Evolutionary conservation across 768 basidiomycete genomes (phyloP), one percentile per base, ranked within the genome.

Genomic region (Rhizopogon vulgaris): DNA sequence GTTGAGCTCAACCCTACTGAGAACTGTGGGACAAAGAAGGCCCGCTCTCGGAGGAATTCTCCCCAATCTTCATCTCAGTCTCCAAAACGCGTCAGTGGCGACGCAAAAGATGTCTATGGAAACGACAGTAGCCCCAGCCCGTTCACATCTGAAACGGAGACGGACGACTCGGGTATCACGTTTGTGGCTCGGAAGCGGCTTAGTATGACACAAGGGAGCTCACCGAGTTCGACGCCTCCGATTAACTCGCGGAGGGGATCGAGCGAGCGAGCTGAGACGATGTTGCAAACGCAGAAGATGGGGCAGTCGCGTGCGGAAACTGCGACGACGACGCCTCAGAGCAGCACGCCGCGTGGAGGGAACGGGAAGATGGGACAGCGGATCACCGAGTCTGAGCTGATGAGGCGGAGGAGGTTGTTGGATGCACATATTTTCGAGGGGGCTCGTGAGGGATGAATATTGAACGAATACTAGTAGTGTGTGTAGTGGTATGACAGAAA

Each of bases 381-480:
- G 38, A 90, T 89, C 52, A 77, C 79, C n/a, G 88, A 91, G 67
- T 78, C 73, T 17, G 89, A 90, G 67, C 66, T 92, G 64, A 85
- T 94, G 76, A 71, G 84, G 60, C 76, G 92, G 59, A 78, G 87
- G 48, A 79, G 91, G 60, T 64, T 94, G 64, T 72, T 94, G 49
- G 86, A 88, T 58, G 77, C 84, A 48, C 85, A 87, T 62, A 82
- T 86, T 46, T 83, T 72, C 76, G 67, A 66, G 15, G 58, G 58
- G 39, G 32, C 11, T 34, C 32, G 32, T 34, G 32, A 34, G 32
- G 32, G 32, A 11, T 34, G 32, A 34, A 28, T 8, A 28, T 28
- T 28, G 28, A 30, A 30, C 28, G 28, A 30, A 30, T 30, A 30
- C 28, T 30, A 9, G 27, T 6, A 28, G 27, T 28, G 6, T 1